Evolutionary conservation across 805 yeast species (phyloP).

Genomic region (Ogataea zsoltii): DNA sequence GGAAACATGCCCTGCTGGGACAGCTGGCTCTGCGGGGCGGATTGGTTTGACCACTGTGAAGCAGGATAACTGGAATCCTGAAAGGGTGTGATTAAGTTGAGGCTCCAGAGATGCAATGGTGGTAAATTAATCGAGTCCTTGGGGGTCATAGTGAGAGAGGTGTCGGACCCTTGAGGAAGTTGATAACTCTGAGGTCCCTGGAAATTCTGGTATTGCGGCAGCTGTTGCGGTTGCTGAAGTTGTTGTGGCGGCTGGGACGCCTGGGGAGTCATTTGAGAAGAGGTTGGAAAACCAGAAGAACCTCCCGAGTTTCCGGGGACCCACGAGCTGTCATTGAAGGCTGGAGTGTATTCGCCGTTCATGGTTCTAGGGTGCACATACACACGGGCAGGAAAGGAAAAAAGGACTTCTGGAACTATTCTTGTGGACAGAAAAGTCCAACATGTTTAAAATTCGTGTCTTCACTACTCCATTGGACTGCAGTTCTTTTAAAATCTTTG

Average conservation of each 20-base stretch:
- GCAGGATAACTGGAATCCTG: background rate
- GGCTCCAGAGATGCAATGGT: background rate
- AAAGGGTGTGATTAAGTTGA: background rate
- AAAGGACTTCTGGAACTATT: background rate
- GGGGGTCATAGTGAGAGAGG: background rate
- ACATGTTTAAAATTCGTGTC: background rate
- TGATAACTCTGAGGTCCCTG: background rate
- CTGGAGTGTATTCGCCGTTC: constrained; percentile 3
- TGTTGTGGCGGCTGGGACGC: no score
- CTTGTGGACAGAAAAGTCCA: background rate
- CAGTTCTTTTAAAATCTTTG: background rate
- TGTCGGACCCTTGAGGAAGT: background rate
- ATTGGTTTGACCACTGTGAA: background rate
- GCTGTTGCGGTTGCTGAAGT: no score
- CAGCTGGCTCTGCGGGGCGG: background rate
- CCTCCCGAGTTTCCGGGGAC: background rate
- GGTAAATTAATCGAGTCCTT: background rate
- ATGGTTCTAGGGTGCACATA: background rate
- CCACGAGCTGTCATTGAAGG: constrained; percentile 1
- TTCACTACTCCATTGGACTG: background rate
- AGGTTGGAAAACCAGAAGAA: background rate
- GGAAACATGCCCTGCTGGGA: background rate
- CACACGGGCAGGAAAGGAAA: background rate
- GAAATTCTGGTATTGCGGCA: background rate
- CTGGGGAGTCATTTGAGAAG: no score